Evolutionary conservation across 2,329 filamentous ascomycete genomes (phyloP), one percentile per base, ranked within the genome.

Genomic region (Colletotrichum sp.): DNA sequence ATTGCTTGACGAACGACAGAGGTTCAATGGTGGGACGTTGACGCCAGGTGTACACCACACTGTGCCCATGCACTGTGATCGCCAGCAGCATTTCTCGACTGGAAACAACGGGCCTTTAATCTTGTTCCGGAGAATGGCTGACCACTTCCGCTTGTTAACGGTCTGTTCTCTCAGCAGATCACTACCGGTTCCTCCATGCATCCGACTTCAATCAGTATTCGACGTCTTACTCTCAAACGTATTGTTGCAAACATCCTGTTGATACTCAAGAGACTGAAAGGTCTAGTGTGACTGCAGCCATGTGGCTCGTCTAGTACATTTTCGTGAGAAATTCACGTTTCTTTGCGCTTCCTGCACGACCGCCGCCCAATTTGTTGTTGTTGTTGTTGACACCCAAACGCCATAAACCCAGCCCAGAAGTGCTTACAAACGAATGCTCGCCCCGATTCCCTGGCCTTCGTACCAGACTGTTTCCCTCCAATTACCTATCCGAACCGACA

Each of bases 381-480:
- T 64, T 16, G 34, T 56, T 32, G 28, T 71, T 52, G 30, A 62
- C 60, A 34, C 61, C 66, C 52, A 39, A 69, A 66, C 69, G 48
- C 73, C 67, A 13, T 43, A 60, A 36, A 58, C 27, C 43, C 43
- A 36, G 22, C 76, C 55, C 84, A 52, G 43, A n/a, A 48, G 22
- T 39, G 32, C 52, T 85, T 80, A 92, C 60, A 91, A 79, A 67
- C 86, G 85, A 32, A 94, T 88, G 79, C 88, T 91, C 6, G 94
- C 94, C 15, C 92, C 93, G 77, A 96, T 94, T 0, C 93, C 93
- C 76, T 87, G 88, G 0, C 94, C 94, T 39, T 87, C 85, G 80
- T 95, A 96, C 87, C 93, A 92, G 16, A 98, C 84, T 28, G 86
- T 88, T 83, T 97, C 93, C 67, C 88, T 90, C 92, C 95, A 98